phyloP scores from a whole-genome alignment of 2,329 filamentous ascomycete genomes.

The Dryadomyces quercivorus region DNA sequence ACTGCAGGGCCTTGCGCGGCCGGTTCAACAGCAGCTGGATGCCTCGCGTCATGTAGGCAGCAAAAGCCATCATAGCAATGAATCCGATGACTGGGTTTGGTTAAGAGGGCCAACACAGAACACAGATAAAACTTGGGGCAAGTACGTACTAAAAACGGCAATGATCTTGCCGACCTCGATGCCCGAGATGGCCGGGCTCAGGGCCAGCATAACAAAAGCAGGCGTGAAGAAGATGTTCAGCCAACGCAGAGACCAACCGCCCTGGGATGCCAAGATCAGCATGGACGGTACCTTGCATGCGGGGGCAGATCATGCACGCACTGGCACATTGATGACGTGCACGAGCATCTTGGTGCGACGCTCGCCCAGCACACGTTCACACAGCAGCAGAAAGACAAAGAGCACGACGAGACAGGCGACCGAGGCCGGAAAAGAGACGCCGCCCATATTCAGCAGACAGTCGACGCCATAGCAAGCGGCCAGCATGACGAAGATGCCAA shows the following conservation, averaged over 20 bases:
- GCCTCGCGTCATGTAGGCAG: conserved; percentile 40
- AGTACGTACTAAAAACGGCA: conserved; percentile 39
- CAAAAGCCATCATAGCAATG: conserved; percentile 35
- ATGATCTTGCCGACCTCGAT: conserved; percentile 47
- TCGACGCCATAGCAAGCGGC: conserved; percentile 31
- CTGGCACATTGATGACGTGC: conserved; percentile 38
- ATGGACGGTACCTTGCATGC: neutral
- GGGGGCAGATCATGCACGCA: conserved; percentile 16
- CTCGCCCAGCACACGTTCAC: conserved; percentile 33
- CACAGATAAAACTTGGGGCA: neutral
- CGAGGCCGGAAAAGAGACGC: conserved; percentile 45
- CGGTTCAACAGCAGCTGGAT: conserved; percentile 38
- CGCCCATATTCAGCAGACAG: conserved; percentile 29
- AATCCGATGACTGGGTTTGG: conserved; percentile 41
- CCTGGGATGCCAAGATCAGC: conserved; percentile 22
- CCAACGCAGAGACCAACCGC: conserved; percentile 44
- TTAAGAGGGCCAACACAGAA: neutral
- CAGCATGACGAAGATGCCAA: conserved; percentile 27
- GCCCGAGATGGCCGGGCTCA: conserved; percentile 40
- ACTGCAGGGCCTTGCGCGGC: conserved; percentile 35
- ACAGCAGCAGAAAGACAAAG: conserved; percentile 35
- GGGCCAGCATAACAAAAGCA: conserved; percentile 44
- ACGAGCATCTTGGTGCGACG: conserved; percentile 35
- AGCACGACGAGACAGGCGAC: conserved; percentile 45
- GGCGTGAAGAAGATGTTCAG: conserved; percentile 48